Evolutionary conservation across 2,329 filamentous ascomycete species (phyloP).

Genomic region (Ophiostoma pallidulum): DNA sequence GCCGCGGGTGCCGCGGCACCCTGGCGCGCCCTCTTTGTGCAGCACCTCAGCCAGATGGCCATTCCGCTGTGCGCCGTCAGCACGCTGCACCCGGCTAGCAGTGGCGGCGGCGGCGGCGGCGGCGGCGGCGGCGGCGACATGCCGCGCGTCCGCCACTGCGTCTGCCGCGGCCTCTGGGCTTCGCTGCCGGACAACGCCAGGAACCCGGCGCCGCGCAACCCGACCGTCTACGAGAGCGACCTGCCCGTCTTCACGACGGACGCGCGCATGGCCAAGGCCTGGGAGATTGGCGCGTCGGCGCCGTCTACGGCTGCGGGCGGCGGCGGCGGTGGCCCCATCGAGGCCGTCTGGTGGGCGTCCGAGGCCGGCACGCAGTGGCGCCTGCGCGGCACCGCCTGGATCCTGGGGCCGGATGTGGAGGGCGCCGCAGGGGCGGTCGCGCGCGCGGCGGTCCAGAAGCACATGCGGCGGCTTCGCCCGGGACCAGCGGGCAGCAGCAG

Average conservation of each 20-base stretch:
- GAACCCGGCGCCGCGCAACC: conserved; percentile 65
- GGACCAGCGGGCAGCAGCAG: too few species aligned
- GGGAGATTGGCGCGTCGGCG: conserved; percentile 53
- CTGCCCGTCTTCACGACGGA: conserved; percentile 81
- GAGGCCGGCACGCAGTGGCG: conserved; percentile 73
- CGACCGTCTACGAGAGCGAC: conserved; percentile 61
- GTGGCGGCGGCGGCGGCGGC: conserved; percentile 10
- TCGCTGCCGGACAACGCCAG: conserved; percentile 60
- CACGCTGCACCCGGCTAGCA: conserved; percentile 33
- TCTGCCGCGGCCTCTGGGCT: conserved; percentile 79
- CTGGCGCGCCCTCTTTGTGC: conserved; percentile 43
- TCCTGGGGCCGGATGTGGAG: conserved; percentile 58
- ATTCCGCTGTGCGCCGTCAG: conserved; percentile 42
- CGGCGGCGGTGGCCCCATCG: conserved; percentile 55
- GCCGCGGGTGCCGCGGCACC: conserved; percentile 30
- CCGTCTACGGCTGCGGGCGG: conserved; percentile 33
- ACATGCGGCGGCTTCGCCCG: conserved; percentile 25
- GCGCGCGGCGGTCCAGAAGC: conserved; percentile 57
- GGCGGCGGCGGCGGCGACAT: conserved; percentile 29
- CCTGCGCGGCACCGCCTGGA: conserved; percentile 63
- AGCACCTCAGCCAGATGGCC: conserved; percentile 39
- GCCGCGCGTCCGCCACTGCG: conserved; percentile 65
- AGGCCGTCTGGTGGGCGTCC: conserved; percentile 82
- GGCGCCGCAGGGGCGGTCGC: conserved; percentile 53
- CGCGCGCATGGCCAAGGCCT: conserved; percentile 73